phyloP scores from a whole-genome alignment of 164 flowering plant species.

The Vitis labrusca region DNA sequence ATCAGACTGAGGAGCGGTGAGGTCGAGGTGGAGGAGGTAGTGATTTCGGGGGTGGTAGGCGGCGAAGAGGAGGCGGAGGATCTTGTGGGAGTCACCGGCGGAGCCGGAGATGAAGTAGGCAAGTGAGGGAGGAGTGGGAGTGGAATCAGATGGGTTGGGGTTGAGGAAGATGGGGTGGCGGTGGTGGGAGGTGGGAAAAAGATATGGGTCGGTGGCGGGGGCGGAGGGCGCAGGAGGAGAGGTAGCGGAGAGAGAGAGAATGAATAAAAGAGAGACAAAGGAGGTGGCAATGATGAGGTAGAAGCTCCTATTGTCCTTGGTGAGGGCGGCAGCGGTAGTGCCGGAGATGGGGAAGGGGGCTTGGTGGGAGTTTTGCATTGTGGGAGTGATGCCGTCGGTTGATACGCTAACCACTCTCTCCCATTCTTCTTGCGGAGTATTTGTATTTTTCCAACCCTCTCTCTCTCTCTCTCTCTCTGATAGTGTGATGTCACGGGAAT shows the following conservation, averaged over 20 bases:
- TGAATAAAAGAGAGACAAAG: constrained; percentile 1
- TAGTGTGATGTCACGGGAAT: too few relatives aligned
- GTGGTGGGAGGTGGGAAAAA: constrained; percentile 19
- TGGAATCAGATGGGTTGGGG: constrained; percentile 14
- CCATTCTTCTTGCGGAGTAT: too few relatives aligned
- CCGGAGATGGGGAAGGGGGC: constrained; percentile 16
- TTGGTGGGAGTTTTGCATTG: constrained; percentile 19
- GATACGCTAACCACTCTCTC: too few relatives aligned
- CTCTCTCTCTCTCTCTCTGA: too few relatives aligned
- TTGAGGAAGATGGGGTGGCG: not conserved
- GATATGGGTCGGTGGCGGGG: constrained; percentile 22
- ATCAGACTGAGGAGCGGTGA: constrained; percentile 46
- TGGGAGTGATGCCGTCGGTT: not conserved
- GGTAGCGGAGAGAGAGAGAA: not conserved
- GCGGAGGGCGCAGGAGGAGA: not conserved
- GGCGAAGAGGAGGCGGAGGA: constrained; percentile 71
- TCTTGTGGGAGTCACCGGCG: constrained; percentile 44
- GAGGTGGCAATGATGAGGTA: not conserved
- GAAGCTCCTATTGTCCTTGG: not conserved
- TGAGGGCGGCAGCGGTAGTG: too few relatives aligned
- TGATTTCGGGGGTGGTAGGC: constrained; percentile 74
- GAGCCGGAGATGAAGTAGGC: constrained; percentile 85
- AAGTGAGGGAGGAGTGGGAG: constrained; percentile 60
- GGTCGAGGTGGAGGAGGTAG: constrained; percentile 86
- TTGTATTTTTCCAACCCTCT: too few relatives aligned